phyloP scores from a whole-genome alignment of 495 filamentous ascomycete species.

The Lasiosphaeris hirsuta region DNA sequence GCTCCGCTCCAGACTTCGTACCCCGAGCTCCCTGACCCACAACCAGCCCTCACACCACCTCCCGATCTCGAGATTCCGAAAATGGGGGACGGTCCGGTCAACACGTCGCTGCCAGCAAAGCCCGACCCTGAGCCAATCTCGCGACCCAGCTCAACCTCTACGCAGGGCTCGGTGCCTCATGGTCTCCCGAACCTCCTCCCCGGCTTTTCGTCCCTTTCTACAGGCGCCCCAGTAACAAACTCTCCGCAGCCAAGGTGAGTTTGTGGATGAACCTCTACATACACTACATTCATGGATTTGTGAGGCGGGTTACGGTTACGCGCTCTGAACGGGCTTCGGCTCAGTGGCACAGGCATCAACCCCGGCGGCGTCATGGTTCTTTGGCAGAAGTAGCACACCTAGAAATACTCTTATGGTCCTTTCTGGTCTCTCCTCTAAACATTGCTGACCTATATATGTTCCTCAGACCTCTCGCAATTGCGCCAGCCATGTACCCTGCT shows the following conservation, averaged over 20 bases:
- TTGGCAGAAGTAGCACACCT: too few species aligned
- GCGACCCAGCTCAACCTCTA: slow-evolving; percentile 48
- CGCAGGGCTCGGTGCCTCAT: slow-evolving; percentile 31
- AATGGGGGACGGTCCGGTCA: slow-evolving; percentile 43
- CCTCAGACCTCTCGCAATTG: slow-evolving; percentile 27
- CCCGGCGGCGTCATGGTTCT: too few species aligned
- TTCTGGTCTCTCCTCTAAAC: too few species aligned
- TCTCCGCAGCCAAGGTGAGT: slow-evolving; percentile 67
- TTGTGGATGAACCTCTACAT: background rate
- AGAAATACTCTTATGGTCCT: too few species aligned
- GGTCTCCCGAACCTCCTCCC: slow-evolving; percentile 50
- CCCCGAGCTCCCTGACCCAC: slow-evolving; percentile 20
- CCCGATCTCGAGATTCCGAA: slow-evolving; percentile 30
- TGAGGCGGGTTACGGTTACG: background rate
- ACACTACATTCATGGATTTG: too few species aligned
- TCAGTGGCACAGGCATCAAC: too few species aligned
- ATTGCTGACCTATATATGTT: background rate
- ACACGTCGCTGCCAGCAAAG: slow-evolving; percentile 29
- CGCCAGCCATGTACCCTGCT: slow-evolving; percentile 43
- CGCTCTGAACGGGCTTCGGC: background rate
- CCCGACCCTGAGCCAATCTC: slow-evolving; percentile 49
- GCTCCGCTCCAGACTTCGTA: slow-evolving; percentile 34
- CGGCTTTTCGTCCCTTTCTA: slow-evolving; percentile 59
- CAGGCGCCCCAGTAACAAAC: slow-evolving; percentile 53
- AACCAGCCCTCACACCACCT: slow-evolving; percentile 25